Conservation (phyloP, 306 rosid species). For the Castanopsis chinensis region DNA sequence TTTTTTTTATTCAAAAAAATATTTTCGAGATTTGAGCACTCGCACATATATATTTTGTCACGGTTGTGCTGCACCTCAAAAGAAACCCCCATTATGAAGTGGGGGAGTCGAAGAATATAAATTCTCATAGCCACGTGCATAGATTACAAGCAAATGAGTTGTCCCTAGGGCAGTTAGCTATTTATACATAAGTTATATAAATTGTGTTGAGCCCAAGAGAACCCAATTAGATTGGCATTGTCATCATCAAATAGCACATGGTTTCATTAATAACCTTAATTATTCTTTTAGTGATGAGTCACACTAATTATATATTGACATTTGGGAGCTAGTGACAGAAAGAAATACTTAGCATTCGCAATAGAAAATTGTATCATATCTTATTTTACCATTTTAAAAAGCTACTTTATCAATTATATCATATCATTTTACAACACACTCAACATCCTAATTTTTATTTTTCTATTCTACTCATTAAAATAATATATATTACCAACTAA, state of each 20-base stretch:
- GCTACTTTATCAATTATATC: too few relatives aligned
- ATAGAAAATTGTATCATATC: too few relatives aligned
- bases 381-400: too few relatives aligned
- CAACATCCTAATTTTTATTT: too few relatives aligned
- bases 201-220: constrained; percentile 43
- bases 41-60: neutral
- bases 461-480: too few relatives aligned
- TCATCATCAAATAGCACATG: constrained; percentile 30
- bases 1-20: neutral
- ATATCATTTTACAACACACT: too few relatives aligned
- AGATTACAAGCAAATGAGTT: constrained; percentile 33
- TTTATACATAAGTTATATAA: constrained; percentile 4
- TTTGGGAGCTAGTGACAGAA: constrained; percentile 12
- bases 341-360: neutral
- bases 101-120: constrained; percentile 1
- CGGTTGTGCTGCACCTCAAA: too few relatives aligned
- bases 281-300: constrained; percentile 15
- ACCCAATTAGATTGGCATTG: constrained; percentile 28
- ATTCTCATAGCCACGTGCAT: constrained; percentile 43
- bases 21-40: neutral
- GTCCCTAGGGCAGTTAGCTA: constrained; percentile 24
- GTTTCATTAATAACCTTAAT: constrained; percentile 7
- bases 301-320: neutral
- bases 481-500: too few relatives aligned
- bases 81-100: constrained; percentile 6